Percentiles rank a stretch among this genome's conserved stretches.
These are phyloP conservation scores for Malus domestica DNA, from an alignment of 306 rosid species.

Conservation along the genomic window ASM211411v1 NC_041803.1:47334001-47334500, in stretches of 20 bases:
- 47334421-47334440: too few species aligned
- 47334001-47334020: background rate
- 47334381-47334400: too few species aligned
- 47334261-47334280: too few species aligned
- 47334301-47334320: too few species aligned
- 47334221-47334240: background rate
- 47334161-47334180: background rate
- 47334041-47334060: background rate
- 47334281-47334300: fast-evolving
- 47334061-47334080: background rate
- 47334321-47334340: too few species aligned
- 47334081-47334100: background rate
- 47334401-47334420: too few species aligned
- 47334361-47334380: too few species aligned
- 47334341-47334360: too few species aligned
- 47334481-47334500: too few species aligned
- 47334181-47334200: background rate
- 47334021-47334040: background rate
- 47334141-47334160: background rate
- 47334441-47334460: too few species aligned
- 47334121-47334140: background rate
- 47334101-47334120: background rate
- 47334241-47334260: too few species aligned
- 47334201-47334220: background rate
- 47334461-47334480: too few species aligned